Base-by-base conservation (phyloP, 1,139 yeast genomes). In the Ogataea hybrid region DNA sequence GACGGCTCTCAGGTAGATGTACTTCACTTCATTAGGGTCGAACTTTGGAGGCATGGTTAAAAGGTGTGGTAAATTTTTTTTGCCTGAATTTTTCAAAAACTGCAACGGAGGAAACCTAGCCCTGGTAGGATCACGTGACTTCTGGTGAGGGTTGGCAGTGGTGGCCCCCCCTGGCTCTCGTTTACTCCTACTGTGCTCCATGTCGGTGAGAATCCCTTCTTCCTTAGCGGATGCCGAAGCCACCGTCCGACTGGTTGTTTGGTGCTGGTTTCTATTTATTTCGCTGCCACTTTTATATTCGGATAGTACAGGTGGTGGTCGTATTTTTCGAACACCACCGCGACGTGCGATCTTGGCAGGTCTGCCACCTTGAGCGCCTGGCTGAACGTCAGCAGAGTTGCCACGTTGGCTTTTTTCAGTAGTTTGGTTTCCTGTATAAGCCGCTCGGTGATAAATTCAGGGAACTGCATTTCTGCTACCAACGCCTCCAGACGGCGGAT, bases 1-100 rank as follows among this genome's bases (percentile, higher is more conserved):
- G 64, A 90, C 95, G 75, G 98, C 97, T 86, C 98, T 88, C 76
- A 92, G 81, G 89, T 90, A 92, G 79, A 92, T 81, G 86, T 79
- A 88, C 78, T 90, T 90, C 71, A 92, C 96, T 86, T 92, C 98
- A 79, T 64, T 77, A 71, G 99, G 99, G 77, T 92, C 98, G 79
- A 90, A 81, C 82, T 92, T 87, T 81, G 95, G 94, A 77, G 95
- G 95, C 95, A 85, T 85, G 44, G 52, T 56, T 43, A 39, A 41
- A 36, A 28, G 40, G 38, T 43, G 39, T 47, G 39, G 47, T 41
- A 37, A 37, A 32, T 37, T 33, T 35, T 37, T 27, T 42, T 28
- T 16, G 27, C 30, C 20, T 32, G 41, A 38, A 38, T 32, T 25
- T 38, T 38, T 38, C 32, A 32, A 32, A 22, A 18, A 22, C 14